Evolutionary conservation across 164 flowering plant genomes (phyloP).

Genomic region (Kingdonia uniflora): DNA sequence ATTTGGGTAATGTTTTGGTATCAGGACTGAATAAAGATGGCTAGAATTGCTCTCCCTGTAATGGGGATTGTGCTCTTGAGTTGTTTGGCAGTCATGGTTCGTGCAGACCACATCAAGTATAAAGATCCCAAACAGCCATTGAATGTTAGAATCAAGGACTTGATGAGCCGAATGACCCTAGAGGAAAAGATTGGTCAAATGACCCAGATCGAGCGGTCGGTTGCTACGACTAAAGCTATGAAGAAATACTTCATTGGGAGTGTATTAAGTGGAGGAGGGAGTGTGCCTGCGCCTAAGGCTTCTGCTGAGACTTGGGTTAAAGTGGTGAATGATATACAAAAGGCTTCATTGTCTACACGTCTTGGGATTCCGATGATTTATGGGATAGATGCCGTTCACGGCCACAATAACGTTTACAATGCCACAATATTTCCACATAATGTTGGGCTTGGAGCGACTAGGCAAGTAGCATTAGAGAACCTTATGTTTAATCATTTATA

Average conservation of each 20-base stretch:
- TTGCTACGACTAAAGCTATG: conserved; percentile 5
- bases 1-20: too few species aligned
- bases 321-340: conserved; percentile 6
- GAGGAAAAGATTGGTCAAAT: conserved; percentile 16
- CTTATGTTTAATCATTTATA: too few species aligned
- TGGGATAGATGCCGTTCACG: conserved; percentile 11
- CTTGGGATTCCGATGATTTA: conserved; percentile 11
- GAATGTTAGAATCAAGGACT: conserved; percentile 6
- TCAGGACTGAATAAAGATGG: conserved; percentile 8
- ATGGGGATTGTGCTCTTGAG: conserved; percentile 13
- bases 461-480: neutral
- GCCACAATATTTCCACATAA: conserved; percentile 12
- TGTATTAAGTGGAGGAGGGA: conserved; percentile 10
- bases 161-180: conserved; percentile 11
- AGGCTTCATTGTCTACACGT: conserved; percentile 5
- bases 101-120: conserved; percentile 10
- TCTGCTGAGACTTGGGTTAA: conserved; percentile 1
- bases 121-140: conserved; percentile 10
- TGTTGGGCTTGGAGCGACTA: conserved; percentile 9
- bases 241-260: conserved; percentile 13
- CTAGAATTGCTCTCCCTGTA: conserved; percentile 7
- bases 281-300: conserved; percentile 6
- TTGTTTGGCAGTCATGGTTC: conserved; percentile 3
- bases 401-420: conserved; percentile 9
- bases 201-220: conserved; percentile 7